phyloP scores from a whole-genome alignment of 257 asterid genomes.

The Mitragyna speciosa region DNA sequence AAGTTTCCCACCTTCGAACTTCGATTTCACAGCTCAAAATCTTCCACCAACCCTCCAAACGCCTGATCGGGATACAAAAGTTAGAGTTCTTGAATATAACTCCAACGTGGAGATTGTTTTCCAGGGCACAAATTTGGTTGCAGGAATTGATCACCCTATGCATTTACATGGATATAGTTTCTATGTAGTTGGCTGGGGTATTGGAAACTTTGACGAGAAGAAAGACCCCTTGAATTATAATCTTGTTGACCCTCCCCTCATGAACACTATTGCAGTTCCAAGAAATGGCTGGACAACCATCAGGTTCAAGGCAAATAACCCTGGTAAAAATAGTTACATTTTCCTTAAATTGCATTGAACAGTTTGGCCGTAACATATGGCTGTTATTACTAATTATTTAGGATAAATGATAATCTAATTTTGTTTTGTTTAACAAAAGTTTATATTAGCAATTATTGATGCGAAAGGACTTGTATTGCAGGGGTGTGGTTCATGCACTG shows the following conservation, averaged over 20 bases:
- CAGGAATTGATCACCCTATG: slow-evolving; percentile 71
- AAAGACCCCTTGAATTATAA: slow-evolving; percentile 51
- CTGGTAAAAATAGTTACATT: slow-evolving; percentile 38
- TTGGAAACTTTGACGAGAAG: slow-evolving; percentile 50
- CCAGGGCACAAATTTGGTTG: slow-evolving; percentile 58
- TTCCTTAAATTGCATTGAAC: too few relatives aligned
- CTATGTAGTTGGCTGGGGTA: slow-evolving; percentile 66
- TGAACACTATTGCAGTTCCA: slow-evolving; percentile 58
- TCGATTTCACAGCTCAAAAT: slow-evolving; percentile 27
- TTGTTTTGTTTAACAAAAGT: too few relatives aligned
- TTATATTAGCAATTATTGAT: too few relatives aligned
- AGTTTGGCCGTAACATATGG: too few relatives aligned
- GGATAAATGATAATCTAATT: too few relatives aligned
- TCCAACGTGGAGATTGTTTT: slow-evolving; percentile 48
- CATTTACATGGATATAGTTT: slow-evolving; percentile 71
- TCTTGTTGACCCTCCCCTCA: slow-evolving; percentile 59
- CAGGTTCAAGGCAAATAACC: slow-evolving; percentile 66
- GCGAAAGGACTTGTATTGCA: neutral
- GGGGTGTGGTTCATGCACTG: slow-evolving; percentile 44
- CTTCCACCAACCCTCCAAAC: neutral
- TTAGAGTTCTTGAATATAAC: slow-evolving; percentile 29
- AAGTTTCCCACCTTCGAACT: slow-evolving; percentile 29
- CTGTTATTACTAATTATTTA: too few relatives aligned
- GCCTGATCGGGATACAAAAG: slow-evolving; percentile 34
- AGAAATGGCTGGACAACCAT: slow-evolving; percentile 61